A percentile compares a stretch with the other conserved stretches of the same genome.
phyloP scores from a whole-genome alignment of 768 basidiomycete genomes.

The Boletus sp. region DNA sequence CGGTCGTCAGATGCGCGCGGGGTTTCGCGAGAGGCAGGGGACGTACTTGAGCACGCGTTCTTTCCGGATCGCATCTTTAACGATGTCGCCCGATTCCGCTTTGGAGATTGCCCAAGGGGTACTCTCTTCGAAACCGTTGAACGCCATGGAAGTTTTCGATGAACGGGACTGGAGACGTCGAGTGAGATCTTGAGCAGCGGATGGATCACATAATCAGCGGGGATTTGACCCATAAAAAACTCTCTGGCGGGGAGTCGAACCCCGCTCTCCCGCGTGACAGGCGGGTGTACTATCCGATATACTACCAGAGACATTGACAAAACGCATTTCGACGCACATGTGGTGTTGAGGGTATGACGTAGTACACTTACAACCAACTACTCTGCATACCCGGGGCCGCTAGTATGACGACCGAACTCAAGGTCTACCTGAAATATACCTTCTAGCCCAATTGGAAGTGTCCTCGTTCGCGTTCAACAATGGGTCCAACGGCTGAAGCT shows the following conservation, averaged over 20 bases:
- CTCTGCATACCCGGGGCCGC: too few relatives aligned
- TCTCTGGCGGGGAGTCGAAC: slow-evolving; percentile 50
- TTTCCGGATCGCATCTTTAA: slow-evolving; percentile 75
- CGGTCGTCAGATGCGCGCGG: not conserved
- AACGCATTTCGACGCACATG: not conserved
- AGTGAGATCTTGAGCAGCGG: not conserved
- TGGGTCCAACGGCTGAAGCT: slow-evolving; percentile 60
- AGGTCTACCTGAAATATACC: slow-evolving; percentile 45
- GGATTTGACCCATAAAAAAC: slow-evolving; percentile 5
- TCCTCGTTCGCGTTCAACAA: slow-evolving; percentile 66
- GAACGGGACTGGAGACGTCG: not conserved
- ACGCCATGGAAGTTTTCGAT: slow-evolving; percentile 39
- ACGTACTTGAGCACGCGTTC: slow-evolving; percentile 76
- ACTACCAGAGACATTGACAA: slow-evolving; percentile 38
- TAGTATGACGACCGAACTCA: slow-evolving; percentile 4
- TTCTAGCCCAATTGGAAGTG: slow-evolving; percentile 66
- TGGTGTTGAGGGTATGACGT: not conserved
- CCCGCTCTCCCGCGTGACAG: slow-evolving; percentile 48
- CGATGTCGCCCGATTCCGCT: slow-evolving; percentile 54
- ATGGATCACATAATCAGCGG: not conserved
- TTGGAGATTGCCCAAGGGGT: slow-evolving; percentile 50
- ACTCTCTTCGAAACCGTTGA: slow-evolving; percentile 41
- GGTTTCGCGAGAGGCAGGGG: not conserved
- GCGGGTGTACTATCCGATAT: slow-evolving; percentile 54
- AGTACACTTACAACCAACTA: too few relatives aligned